Base-by-base conservation (phyloP, 192 early-diverging fungal species). In the Glomus cerebriforme region DNA sequence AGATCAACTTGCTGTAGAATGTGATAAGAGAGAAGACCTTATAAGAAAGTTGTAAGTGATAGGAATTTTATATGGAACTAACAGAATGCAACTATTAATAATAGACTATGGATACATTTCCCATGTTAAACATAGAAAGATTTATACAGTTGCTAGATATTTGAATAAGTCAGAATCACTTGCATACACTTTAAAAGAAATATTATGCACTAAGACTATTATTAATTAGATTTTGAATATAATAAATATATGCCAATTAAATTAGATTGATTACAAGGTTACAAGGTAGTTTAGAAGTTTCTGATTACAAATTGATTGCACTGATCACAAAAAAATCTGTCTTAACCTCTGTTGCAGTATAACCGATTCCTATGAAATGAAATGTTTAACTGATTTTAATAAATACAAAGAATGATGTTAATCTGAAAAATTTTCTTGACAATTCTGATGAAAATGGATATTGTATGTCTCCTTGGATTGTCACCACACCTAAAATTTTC, bases 11-110 rank as follows among this genome's bases (percentile, higher is more conserved):
- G 10, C 54, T n/a, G 59, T n/a, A n/a, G 29, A 31, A 32, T 73
- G 60, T 75, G 59, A 63, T 39, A n/a, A n/a, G 10, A 15, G 37
- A 29, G 74, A 75, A 37, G 72, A 73, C 24, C 32, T 43, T 27
- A 10, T 43, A 0, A 75, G 74, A 10, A 59, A 75, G 27, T 19
- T 75, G 9, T 37, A 78, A 78, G 76, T 78, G 2, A 3, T 78
- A 3, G 64, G 76, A 22, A 78, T 78, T 13, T 19, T 67, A 3
- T 0, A 68, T n/a, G 76, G 65, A n/a, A 47, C 63, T 24, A 78
- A 78, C 32, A 65, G 45, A 35, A 19, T 67, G 34, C 76, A 78
- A 49, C 0, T 78, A 0, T 54, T 78, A 2, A 78, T 17, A 32
- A 35, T 68, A 0, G 76, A 78, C 17, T 15, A 4, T 68, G 76